Evolutionary conservation across 2,329 filamentous ascomycete species (phyloP), one percentile per base, ranked within the genome.

Genomic region (Calonectria pauciramosa): DNA sequence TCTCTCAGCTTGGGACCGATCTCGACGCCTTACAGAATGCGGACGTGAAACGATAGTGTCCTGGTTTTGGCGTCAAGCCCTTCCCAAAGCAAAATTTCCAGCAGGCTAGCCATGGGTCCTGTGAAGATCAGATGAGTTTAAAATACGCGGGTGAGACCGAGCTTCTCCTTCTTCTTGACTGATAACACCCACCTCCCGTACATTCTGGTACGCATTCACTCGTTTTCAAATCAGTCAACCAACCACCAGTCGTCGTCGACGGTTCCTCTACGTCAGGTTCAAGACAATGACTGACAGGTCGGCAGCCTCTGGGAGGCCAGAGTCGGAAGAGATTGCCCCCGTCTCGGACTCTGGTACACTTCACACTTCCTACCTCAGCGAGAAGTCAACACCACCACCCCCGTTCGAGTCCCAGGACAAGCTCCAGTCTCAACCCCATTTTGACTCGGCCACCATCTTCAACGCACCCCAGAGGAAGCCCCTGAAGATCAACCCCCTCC

Each of bases 131-230:
- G 28, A 32, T 20, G 20, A 47, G 38, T 32, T 49, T 65, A 65
- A 47, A 49, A 32, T 44, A 30, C 30, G 23, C 38, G 38, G 26
- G 34, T 52, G 11, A 34, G 30, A 16, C 66, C 38, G 18, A 14
- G 16, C 14, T 26, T 26, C 20, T 20, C 26, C 23, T 7, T 5
- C 6, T 1, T 18, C 3, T 26, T 47, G 2, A 5, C 44, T 47
- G 2, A 23, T 3, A 13, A 10, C 44, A 47, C 44, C 44, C 9
- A 23, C 44, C n/a, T 7, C 13, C n/a, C 44, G 44, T 47, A 47
- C 44, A 47, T 47, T 47, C 20, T 56, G 51, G 49, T 68, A 56
- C 34, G 38, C 47, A 13, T 68, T 68, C 66, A 47, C 51, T 68
- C 66, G 34, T 68, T 68, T 23, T n/a, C 11, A 23, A 6, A 14